These are phyloP conservation scores for Russula ochroleuca DNA, from an alignment of 768 basidiomycete species.

Conservation along the genomic window DNA sequence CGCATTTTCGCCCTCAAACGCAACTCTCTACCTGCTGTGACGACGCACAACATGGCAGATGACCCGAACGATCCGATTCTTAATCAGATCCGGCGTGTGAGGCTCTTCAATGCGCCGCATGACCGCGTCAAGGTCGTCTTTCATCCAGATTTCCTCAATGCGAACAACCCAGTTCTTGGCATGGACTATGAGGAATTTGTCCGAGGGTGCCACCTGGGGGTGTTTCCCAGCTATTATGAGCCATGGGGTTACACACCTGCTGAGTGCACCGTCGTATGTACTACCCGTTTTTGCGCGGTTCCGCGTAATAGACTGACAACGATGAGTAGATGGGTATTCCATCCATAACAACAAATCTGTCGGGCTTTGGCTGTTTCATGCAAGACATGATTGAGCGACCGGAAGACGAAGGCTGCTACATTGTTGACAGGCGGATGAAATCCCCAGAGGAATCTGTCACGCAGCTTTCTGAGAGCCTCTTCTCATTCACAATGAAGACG, in stretches of 20 bases:
- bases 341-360: conserved; percentile 93
- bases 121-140: conserved; percentile 98
- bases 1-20: conserved; percentile 95
- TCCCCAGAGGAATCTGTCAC: conserved; percentile 89
- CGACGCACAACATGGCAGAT: conserved; percentile 99
- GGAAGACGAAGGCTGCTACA: conserved; percentile 94
- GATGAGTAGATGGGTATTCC: conserved; percentile 88
- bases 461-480: conserved; percentile 74
- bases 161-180: conserved; percentile 95
- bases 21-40: conserved; percentile 89
- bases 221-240: conserved; percentile 97
- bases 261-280: conserved; percentile 91
- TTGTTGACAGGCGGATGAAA: conserved; percentile 86
- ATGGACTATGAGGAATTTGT: conserved; percentile 99
- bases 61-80: conserved; percentile 89
- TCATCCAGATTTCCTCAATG: conserved; percentile 97
- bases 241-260: conserved; percentile 97
- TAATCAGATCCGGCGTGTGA: conserved; percentile 90
- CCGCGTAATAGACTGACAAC: conserved; percentile 15
- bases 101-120: conserved; percentile 80
- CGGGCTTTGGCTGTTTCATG: conserved; percentile 98
- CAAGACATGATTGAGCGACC: conserved; percentile 95
- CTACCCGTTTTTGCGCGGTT: background rate
- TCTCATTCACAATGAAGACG: conserved; percentile 72
- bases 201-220: conserved; percentile 94